Evolutionary conservation across 2,329 filamentous ascomycete genomes (phyloP), one percentile per base, ranked within the genome.

Genomic region (Scopulariopsis brevicaulis): DNA sequence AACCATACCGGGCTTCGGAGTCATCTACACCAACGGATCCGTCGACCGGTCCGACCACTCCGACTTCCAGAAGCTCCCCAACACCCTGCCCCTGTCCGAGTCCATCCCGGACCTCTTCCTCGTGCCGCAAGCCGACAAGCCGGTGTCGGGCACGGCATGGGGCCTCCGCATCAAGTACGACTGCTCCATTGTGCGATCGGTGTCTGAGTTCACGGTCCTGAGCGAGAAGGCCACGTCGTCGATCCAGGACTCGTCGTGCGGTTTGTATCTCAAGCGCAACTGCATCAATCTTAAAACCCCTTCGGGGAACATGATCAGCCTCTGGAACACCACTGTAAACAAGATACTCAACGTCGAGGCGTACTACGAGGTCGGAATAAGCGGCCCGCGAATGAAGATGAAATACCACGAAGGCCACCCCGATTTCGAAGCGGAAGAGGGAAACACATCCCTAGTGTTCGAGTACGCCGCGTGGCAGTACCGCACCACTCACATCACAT

Each of bases 71-170:
- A 4, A 60, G 15, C 20, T 46, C 14, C 61, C 61, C 8, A 63
- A 63, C 51, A 54, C 2, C n/a, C 52, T 63, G 3, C 60, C 61
- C 1, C 40, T 54, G 1, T 32, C 34, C 20, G 18, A 51, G 28
- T 24, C 32, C 22, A 57, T 63, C 11, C 57, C 60, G 0, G 60
- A 61, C 20, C 58, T 63, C 40, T 63, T 63, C 34, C 53, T 63
- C 48, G 50, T 58, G 1, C 60, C 61, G 3, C 61, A 63, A 53
- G 59, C 58, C n/a, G 32, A 54, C 2, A 43, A 37, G 0, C 60
- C 61, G 2, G 32, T 60, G 1, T 59, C 59, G 35, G 61, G 61
- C 12, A 56, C 25, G 4, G 20, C 59, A 6, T 63, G 59, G 59
- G 61, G 61, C 3, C 54, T 63, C 7, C 59, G 59, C 14, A 40